Base-by-base conservation (phyloP, 768 basidiomycete species). In the Amanita molliuscula region DNA sequence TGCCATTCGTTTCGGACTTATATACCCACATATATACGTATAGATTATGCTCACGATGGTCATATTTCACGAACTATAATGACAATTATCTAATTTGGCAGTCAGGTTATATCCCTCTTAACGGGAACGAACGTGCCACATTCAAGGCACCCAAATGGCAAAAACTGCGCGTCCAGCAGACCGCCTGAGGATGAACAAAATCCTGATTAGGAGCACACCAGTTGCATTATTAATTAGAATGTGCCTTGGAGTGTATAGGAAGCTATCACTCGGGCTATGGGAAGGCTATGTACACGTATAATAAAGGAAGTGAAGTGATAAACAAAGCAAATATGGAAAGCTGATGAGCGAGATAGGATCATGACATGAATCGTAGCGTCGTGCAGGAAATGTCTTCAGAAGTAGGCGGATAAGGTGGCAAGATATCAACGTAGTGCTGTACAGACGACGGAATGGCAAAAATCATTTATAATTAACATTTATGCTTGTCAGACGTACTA, bases 391-490 rank as follows among this genome's bases (percentile, higher is more conserved):
- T 20, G 18, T 34, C 47, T 26, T 20, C 47, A 38, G 3, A 23
- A 16, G 37, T 23, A 40, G 25, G 16, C 13, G 23, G 26, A 38
- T 36, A 48, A 37, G 38, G 36, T 48, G 47, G 5, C 46, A 47
- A 47, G 46, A 47, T 34, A 47, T 47, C 37, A 48, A 48, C 36
- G 36, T 48, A 48, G 45, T 11, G 45, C 35, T 35, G 23, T 36
- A 36, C 18, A 34, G 33, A 15, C 16, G 16, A 31, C 44, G n/a
- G 18, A 28, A 44, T 41, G n/a, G 31, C 18, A 16, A 21, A 35
- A 36, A 34, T 46, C 25, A 21, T 13, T 40, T n/a, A 40, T 34
- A 36, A 35, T 47, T 38, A 38, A 23, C 47, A 28, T 34, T 46
- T 13, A 34, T 46, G 18, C 6, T 46, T 46, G 15, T 10, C 15